phyloP scores from a whole-genome alignment of 1,284 basidiomycete genomes.

The Apiotrichum mycotoxinovorans region DNA sequence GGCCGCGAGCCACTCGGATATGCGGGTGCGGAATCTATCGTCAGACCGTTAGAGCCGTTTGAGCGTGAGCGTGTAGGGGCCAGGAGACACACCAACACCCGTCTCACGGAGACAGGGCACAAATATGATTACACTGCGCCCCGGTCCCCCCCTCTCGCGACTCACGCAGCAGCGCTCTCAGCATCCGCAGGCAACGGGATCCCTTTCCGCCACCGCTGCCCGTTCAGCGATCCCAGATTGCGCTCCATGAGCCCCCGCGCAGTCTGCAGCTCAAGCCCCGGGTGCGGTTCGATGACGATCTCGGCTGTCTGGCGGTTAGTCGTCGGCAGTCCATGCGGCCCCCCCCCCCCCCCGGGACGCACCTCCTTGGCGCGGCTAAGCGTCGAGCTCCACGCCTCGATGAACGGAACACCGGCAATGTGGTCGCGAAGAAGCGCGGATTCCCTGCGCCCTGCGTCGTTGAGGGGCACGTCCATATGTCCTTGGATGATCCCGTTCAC shows the following conservation, averaged over 20 bases:
- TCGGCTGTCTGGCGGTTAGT: conserved; percentile 32
- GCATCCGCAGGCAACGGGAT: conserved; percentile 30
- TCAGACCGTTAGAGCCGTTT: conserved; percentile 2
- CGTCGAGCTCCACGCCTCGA: conserved; percentile 30
- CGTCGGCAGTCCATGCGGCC: no score
- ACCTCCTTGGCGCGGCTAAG: conserved; percentile 43
- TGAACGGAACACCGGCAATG: conserved; percentile 26
- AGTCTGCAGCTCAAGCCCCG: conserved; percentile 15
- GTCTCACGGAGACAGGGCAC: no score
- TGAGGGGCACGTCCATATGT: conserved; percentile 44
- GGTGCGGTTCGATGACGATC: conserved; percentile 29
- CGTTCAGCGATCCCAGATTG: conserved; percentile 36
- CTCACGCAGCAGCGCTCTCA: conserved; percentile 29
- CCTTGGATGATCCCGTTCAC: conserved; percentile 46
- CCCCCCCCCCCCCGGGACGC: no score
- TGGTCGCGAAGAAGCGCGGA: conserved; percentile 26
- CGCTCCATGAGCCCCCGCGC: conserved; percentile 34
- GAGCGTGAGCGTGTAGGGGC: no score
- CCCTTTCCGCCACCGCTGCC: conserved; percentile 23
- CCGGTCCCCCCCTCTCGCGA: not conserved
- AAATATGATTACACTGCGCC: no score
- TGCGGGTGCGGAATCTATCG: conserved; percentile 18
- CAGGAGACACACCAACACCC: no score
- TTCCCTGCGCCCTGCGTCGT: conserved; percentile 38
- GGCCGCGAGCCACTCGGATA: conserved; percentile 17